Conservation (phyloP, 257 asterid species). For the Phtheirospermum japonicum region DNA sequence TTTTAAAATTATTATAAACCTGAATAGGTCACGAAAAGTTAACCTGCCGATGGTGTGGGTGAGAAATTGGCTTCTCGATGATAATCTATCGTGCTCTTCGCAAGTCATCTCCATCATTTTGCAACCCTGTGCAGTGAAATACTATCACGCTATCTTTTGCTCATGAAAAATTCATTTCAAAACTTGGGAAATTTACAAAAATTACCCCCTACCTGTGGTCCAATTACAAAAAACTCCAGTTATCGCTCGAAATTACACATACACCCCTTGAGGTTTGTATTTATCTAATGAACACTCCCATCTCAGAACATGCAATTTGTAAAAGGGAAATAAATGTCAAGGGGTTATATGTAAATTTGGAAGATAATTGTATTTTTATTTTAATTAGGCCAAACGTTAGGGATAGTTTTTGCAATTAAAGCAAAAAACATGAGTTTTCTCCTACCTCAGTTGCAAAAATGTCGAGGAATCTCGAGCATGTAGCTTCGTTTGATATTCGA, state of each 20-base stretch:
- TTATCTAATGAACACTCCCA: too few relatives aligned
- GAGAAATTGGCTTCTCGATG: slow-evolving; percentile 78
- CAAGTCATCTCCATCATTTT: slow-evolving; percentile 84
- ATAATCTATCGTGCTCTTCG: slow-evolving; percentile 75
- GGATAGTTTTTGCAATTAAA: not conserved
- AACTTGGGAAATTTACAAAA: not conserved
- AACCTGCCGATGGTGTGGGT: slow-evolving; percentile 93
- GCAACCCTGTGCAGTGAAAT: slow-evolving; percentile 61
- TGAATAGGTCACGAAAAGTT: not conserved
- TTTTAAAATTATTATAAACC: not conserved
- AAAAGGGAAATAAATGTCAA: not conserved
- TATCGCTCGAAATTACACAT: not conserved
- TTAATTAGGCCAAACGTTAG: not conserved
- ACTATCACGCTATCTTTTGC: not conserved
- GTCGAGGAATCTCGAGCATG: slow-evolving; percentile 58
- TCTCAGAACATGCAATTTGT: too few relatives aligned
- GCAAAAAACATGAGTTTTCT: not conserved
- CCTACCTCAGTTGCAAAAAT: slow-evolving; percentile 72
- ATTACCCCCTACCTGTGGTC: not conserved
- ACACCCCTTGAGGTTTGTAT: not conserved
- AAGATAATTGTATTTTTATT: not conserved
- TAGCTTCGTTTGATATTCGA: slow-evolving; percentile 54
- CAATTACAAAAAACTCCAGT: not conserved
- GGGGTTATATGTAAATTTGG: not conserved
- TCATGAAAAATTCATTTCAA: not conserved